A percentile compares a stretch with the other conserved stretches of the same genome.
Evolutionary conservation across 2,329 filamentous ascomycete species (phyloP).

Genomic region (Rasamsonia emersonii): DNA sequence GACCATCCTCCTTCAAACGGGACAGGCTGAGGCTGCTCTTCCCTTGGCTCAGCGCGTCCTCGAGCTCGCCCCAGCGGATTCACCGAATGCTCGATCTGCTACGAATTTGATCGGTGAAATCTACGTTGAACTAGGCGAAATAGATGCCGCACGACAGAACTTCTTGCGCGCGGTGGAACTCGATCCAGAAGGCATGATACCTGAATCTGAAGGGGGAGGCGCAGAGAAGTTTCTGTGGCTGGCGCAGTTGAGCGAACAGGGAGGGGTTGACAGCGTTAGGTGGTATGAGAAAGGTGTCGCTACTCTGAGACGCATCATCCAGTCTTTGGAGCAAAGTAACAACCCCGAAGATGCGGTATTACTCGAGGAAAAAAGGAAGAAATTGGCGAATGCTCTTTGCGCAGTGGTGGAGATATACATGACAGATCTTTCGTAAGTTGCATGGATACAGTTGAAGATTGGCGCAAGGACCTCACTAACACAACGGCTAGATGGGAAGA

Average conservation of each 20-base stretch:
- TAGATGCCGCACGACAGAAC: constrained; percentile 61
- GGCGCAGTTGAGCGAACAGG: constrained; percentile 70
- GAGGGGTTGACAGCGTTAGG: constrained; percentile 50
- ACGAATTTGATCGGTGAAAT: constrained; percentile 74
- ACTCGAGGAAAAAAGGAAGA: constrained; percentile 64
- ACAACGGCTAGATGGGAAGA: constrained; percentile 58
- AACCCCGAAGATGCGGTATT: constrained; percentile 29
- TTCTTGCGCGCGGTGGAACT: constrained; percentile 66
- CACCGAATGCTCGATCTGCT: constrained; percentile 43
- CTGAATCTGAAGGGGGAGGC: constrained; percentile 67
- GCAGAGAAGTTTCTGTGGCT: constrained; percentile 93
- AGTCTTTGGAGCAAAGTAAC: constrained; percentile 48
- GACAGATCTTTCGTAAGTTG: constrained; percentile 77
- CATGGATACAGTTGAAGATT: neutral
- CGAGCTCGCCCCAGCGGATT: constrained; percentile 23
- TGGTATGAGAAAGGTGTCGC: constrained; percentile 59
- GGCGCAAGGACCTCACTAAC: constrained; percentile 9
- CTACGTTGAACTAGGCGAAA: constrained; percentile 71
- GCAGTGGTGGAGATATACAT: constrained; percentile 96
- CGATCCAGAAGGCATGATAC: constrained; percentile 64
- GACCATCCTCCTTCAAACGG: constrained; percentile 48
- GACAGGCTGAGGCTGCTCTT: constrained; percentile 50
- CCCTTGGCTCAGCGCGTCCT: constrained; percentile 47
- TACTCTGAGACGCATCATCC: constrained; percentile 64
- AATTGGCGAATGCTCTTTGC: constrained; percentile 85